A percentile compares a stretch with the other conserved stretches of the same genome.
Conservation (phyloP, 1,284 basidiomycete genomes). For the Leccinum pachyderme region DNA sequence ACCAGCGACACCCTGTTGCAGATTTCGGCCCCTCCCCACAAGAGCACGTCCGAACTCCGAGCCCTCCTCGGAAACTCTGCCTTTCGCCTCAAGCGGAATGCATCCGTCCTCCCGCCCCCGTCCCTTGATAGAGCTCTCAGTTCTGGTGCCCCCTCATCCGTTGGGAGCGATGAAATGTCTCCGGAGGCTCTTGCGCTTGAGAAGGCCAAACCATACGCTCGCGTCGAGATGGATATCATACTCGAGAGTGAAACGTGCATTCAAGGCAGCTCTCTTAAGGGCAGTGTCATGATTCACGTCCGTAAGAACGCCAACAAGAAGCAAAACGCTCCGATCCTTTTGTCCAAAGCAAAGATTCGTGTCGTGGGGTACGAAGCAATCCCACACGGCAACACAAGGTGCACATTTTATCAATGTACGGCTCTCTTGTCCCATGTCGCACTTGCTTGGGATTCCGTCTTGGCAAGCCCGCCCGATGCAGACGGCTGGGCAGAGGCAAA, state of each 20-base stretch:
- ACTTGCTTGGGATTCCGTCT: constrained; percentile 46
- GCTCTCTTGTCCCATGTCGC: constrained; percentile 58
- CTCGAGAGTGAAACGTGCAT: constrained; percentile 78
- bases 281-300: constrained; percentile 71
- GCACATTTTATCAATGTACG: constrained; percentile 85
- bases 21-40: constrained; percentile 43
- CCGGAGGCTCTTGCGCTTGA: constrained; percentile 46
- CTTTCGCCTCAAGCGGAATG: constrained; percentile 54
- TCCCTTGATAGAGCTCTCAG: constrained; percentile 9
- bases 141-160: constrained; percentile 5
- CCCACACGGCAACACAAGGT: constrained; percentile 57
- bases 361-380: constrained; percentile 87
- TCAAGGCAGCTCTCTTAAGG: constrained; percentile 78
- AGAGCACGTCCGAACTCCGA: constrained; percentile 55
- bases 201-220: constrained; percentile 64
- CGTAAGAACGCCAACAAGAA: constrained; percentile 59
- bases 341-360: constrained; percentile 81
- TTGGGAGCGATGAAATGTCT: constrained; percentile 18
- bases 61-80: constrained; percentile 59
- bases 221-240: constrained; percentile 83
- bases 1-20: constrained; percentile 55
- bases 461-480: constrained; percentile 53
- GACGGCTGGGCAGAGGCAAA: constrained; percentile 71
- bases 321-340: constrained; percentile 47
- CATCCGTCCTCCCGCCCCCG: constrained; percentile 40